Conservation (phyloP, 1,284 basidiomycete species). For the Fomitopsis palustris region DNA sequence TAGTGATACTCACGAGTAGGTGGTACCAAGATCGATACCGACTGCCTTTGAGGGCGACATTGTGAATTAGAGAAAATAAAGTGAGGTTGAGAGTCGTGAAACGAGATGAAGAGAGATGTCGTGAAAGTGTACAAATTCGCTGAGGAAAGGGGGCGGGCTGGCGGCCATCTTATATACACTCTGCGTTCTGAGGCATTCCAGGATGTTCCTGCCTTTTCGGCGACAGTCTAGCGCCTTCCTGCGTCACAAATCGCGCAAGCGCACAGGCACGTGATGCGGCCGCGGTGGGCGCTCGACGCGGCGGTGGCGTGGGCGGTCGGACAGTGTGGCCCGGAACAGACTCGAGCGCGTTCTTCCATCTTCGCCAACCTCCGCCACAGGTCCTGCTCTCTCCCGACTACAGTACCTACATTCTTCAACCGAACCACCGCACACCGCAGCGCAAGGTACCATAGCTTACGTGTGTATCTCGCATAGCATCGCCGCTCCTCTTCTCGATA, state of each 20-base stretch:
- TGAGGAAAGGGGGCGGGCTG: background rate
- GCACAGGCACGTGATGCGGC: conserved; percentile 1
- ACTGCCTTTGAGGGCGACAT: conserved; percentile 67
- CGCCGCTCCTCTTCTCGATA: too few relatives aligned
- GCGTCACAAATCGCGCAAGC: conserved; percentile 1
- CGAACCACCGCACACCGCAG: too few relatives aligned
- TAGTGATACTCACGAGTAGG: conserved; percentile 70
- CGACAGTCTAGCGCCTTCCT: conserved; percentile 22
- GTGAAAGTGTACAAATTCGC: conserved; percentile 1
- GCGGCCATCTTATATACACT: conserved; percentile 30
- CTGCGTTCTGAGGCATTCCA: conserved; percentile 34
- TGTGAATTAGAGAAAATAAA: conserved; percentile 13
- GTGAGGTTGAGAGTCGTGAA: conserved; percentile 11
- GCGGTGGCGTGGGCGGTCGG: background rate
- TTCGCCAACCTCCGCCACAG: background rate
- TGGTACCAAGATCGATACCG: conserved; percentile 91
- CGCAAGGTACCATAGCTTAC: too few relatives aligned
- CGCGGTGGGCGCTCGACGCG: background rate
- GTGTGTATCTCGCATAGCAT: background rate
- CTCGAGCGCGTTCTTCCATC: conserved; percentile 1
- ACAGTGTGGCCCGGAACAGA: background rate
- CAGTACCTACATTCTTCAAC: background rate
- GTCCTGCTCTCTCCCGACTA: background rate
- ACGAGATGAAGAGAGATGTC: conserved; percentile 10
- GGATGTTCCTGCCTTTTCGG: conserved; percentile 36